Evolutionary conservation across 805 yeast genomes (phyloP).

Genomic region (Suhomyces tanzawaensis): DNA sequence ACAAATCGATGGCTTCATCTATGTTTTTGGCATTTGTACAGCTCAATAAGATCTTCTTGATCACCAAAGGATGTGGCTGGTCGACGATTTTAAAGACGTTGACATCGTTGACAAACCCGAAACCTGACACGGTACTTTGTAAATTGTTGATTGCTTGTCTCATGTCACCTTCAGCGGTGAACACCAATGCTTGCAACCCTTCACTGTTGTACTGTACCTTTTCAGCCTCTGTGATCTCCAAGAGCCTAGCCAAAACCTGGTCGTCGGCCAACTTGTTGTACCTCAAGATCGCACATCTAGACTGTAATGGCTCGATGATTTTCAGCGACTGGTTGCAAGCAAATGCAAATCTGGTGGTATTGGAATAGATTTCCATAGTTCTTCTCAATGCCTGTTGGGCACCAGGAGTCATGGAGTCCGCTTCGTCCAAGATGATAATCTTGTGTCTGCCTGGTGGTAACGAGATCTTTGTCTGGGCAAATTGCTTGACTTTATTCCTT

Average conservation of each 20-base stretch:
- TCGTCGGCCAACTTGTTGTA: slow-evolving; percentile 79
- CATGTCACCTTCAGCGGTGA: slow-evolving; percentile 98
- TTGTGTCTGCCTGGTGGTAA: slow-evolving; percentile 89
- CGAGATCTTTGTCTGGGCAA: slow-evolving; percentile 90
- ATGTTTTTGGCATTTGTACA: slow-evolving; percentile 42
- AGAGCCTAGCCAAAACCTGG: slow-evolving; percentile 74
- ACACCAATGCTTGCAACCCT: slow-evolving; percentile 88
- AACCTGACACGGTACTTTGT: slow-evolving; percentile 93
- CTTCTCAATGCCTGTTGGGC: slow-evolving; percentile 94
- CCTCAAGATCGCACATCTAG: slow-evolving; percentile 92
- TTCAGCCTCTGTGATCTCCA: slow-evolving; percentile 69
- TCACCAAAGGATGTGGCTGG: slow-evolving; percentile 89
- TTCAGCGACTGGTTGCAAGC: slow-evolving; percentile 95
- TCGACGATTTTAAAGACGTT: slow-evolving; percentile 95
- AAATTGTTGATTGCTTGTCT: slow-evolving; percentile 94
- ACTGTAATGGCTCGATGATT: slow-evolving; percentile 94
- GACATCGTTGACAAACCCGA: slow-evolving; percentile 83
- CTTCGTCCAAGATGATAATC: slow-evolving; percentile 90
- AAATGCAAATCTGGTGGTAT: slow-evolving; percentile 95
- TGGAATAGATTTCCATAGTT: slow-evolving; percentile 94
- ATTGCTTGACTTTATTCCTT: slow-evolving; percentile 87
- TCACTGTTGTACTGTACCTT: slow-evolving; percentile 77
- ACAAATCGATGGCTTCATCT: slow-evolving; percentile 62
- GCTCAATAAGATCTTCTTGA: slow-evolving; percentile 57
- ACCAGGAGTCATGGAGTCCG: slow-evolving; percentile 95